A percentile compares a stretch with the other conserved stretches of the same genome.
phyloP scores from a whole-genome alignment of 2,329 filamentous ascomycete genomes.

The Fusarium sp. region DNA sequence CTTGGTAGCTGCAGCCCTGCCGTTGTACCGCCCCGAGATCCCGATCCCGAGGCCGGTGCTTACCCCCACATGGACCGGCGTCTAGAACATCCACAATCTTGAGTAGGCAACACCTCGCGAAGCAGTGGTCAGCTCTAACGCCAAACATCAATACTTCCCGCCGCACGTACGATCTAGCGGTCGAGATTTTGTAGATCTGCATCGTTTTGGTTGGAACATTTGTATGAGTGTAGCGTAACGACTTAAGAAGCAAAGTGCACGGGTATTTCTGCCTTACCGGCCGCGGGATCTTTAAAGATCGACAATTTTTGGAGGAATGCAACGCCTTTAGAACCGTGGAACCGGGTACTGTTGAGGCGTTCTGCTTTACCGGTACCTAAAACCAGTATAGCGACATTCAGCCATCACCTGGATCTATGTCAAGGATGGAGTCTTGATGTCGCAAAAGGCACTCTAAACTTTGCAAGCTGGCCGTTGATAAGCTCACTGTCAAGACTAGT shows the following conservation, averaged over 20 bases:
- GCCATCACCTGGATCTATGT: not conserved
- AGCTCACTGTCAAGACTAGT: not conserved
- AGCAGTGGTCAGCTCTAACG: not conserved
- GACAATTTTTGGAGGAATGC: constrained; percentile 1
- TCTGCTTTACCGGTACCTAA: constrained; percentile 1
- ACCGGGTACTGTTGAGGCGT: not conserved
- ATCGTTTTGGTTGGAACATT: not conserved
- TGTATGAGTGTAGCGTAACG: not conserved
- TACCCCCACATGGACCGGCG: constrained; percentile 6
- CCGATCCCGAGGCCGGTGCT: constrained; percentile 2
- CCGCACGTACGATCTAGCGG: not conserved
- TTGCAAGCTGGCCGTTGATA: not conserved
- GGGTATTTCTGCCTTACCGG: not conserved
- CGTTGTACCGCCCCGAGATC: constrained; percentile 19
- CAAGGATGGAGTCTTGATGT: not conserved
- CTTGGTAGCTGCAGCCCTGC: constrained; percentile 24
- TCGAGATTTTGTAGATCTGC: not conserved
- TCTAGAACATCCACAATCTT: constrained; percentile 7
- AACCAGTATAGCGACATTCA: not conserved
- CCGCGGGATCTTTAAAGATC: not conserved
- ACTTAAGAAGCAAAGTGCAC: not conserved
- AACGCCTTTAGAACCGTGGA: not conserved
- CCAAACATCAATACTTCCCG: not conserved
- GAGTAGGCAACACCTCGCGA: not conserved
- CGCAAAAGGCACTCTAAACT: not conserved